Base-by-base conservation (phyloP, 768 basidiomycete species). In the Coprinellus micaceus region DNA sequence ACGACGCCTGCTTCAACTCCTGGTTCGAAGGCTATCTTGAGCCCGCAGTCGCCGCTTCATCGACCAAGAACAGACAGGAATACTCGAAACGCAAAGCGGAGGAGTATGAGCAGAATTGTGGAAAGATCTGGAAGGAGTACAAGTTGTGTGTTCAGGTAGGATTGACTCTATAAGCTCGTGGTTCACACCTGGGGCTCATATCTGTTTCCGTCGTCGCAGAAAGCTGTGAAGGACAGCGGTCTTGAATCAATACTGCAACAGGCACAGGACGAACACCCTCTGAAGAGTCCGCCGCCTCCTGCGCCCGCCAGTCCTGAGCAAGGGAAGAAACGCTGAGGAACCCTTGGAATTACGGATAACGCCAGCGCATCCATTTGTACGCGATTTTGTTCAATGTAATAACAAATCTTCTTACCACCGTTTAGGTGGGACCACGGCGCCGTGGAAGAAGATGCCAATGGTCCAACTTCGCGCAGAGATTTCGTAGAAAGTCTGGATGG, bases 21-120 rank as follows among this genome's bases (percentile, higher is more conserved):
- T 98, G 95, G 96, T 94, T 99, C 63, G 94, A 97, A 70, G 93
- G 91, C 11, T 99, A 98, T 69, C 84, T 98, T 22, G 89, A 94
- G 65, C 94, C 94, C 9, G 85, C 84, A 10, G 76, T 88, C 17
- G 71, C 77, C 13, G 71, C 72, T 15, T 62, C 74, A 5, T 67
- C 68, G 5, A 59, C 70, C 12, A 74, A 78, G 52, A 73, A 80
- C 54, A 82, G 83, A 46, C 73, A 78, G 15, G 81, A 76, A 45
- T 86, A 88, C 64, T 84, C 88, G 2, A 83, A 85, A 63, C 72
- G 81, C 57, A 95, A 94, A 71, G 91, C 92, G 4, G 86, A 88
- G 40, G 91, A 96, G 69, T 96, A 94, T 67, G 86, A 98, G 63
- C 68, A 77, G 44, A 87, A 86, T 47, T 98, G 96, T 62, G 95